Base-by-base conservation (phyloP, 2,329 filamentous ascomycete genomes). In the Apiospora arundinis region DNA sequence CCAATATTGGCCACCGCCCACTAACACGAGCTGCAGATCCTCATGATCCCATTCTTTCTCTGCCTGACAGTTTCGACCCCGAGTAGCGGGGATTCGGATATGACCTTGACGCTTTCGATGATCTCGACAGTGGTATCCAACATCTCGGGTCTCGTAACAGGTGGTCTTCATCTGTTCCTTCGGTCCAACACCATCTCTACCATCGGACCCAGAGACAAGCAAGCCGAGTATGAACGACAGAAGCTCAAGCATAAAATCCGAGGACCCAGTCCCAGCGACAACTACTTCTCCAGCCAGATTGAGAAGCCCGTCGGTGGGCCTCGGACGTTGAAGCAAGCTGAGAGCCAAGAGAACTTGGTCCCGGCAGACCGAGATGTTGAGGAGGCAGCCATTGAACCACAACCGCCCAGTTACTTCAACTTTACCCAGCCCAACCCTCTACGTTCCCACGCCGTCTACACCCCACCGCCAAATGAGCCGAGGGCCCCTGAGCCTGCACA, bases 111-210 rank as follows among this genome's bases (percentile, higher is more conserved):
- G 37, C 81, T 91, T 4, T 85, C 89, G 2, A 90, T 92, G 84
- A 87, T 92, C 52, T 89, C 90, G 37, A 88, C 90, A 21, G 89
- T 93, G 8, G 89, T 91, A 2, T 84, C 90, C 21, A 92, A 92
- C 76, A 83, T 92, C 2, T 90, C 91, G 0, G 92, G 91, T 2
- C 81, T 93, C 21, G 85, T 91, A 78, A 91, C 89, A 21, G 90
- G 91, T 4, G 87, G 90, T 21, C 84, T 93, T 32, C 91, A 93
- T 75, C 82, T 93, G 11, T 91, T 92, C 75, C 84, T 93, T 68
- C 88, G 91, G 74, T 90, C 90, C 3, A 91, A 89, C 74, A 88
- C 86, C 18, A 84, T 87, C 16, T 85, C 87, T 16, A 88, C 88
- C 37, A 89, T 90, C 68, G 86, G 80, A 70, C 82, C 83, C 75